Evolutionary conservation across 129 eudicot genomes (phyloP).

Genomic region (Scalesia atractyloides): DNA sequence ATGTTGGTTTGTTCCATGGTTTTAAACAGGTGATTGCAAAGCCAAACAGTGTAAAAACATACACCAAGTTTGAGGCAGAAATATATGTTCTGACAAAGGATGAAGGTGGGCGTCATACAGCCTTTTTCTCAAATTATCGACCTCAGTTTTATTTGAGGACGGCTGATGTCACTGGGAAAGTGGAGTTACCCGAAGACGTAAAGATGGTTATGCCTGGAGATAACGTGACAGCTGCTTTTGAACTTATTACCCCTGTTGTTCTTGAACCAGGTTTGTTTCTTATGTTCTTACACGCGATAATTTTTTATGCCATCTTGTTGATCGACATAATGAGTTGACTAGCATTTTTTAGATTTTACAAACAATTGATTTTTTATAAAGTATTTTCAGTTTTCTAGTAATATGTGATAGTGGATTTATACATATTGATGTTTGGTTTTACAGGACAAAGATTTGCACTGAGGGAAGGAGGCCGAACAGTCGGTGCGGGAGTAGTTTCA

Average conservation of each 20-base stretch:
- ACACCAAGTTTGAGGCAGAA: slow-evolving; percentile 75
- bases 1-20: background rate
- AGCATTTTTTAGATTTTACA: background rate
- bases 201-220: slow-evolving; percentile 99
- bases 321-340: background rate
- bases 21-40: slow-evolving; percentile 77
- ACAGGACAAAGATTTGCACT: slow-evolving; percentile 98
- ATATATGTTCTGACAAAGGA: slow-evolving; percentile 88
- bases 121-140: slow-evolving; percentile 80
- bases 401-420: slow-evolving; percentile 6
- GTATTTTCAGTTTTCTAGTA: no score
- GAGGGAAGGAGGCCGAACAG: slow-evolving; percentile 91
- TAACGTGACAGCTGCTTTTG: slow-evolving; percentile 86
- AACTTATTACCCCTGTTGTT: slow-evolving; percentile 77
- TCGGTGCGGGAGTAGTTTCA: slow-evolving; percentile 96
- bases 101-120: slow-evolving; percentile 97
- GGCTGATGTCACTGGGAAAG: slow-evolving; percentile 87
- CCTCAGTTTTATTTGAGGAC: slow-evolving; percentile 92
- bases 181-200: slow-evolving; percentile 83
- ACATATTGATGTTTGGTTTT: slow-evolving; percentile 6
- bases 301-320: background rate
- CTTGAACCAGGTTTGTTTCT: slow-evolving; percentile 66
- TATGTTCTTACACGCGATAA: background rate
- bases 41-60: slow-evolving; percentile 69
- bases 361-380: background rate